Base-by-base conservation (phyloP, 495 filamentous ascomycete species). In the Penicillium tannophilum region DNA sequence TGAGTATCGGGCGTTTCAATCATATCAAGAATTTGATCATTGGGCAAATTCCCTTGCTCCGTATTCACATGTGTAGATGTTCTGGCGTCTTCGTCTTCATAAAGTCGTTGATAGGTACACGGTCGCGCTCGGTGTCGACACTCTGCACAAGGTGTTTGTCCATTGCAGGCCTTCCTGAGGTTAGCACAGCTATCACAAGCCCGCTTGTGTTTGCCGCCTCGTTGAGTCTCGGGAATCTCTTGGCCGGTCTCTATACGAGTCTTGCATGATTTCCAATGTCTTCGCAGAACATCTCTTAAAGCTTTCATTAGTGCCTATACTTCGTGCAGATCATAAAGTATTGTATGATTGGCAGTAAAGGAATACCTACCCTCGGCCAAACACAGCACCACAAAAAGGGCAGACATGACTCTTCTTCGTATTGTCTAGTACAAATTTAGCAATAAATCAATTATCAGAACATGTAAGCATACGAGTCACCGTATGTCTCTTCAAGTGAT, bases 131-230 rank as follows among this genome's bases (percentile, higher is more conserved):
- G 60, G 19, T 66, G 59, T n/a, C 17, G 54, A 47, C 73, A 76
- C 49, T 73, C 70, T 4, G 60, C 49, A 20, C 70, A 74, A 3
- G 72, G 70, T 8, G 49, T 31, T 16, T 66, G 52, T 23, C 70
- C 68, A 42, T 62, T 68, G 51, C 72, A 76, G 12, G 68, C 70
- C 39, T 72, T 73, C 46, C 68, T 71, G 19, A 72, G 60, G 39
- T 48, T 66, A 14, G 71, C 74, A 55, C 72, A 76, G 33, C 63
- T 68, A 55, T 75, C 74, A 59, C 72, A 76, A 16, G 72, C 74
- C 39, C 69, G 66, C 36, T 69, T 71, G 33, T 70, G 64, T 45
- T 75, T 75, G 2, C 71, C 71, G 4, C 67, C 69, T 46, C 59
- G 60, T 23, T 62, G 60, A 24, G 63, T 60, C 19, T 69, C 57